Evolutionary conservation across 1,139 yeast genomes (phyloP).

Genomic region (Wickerhamiella infanticola): DNA sequence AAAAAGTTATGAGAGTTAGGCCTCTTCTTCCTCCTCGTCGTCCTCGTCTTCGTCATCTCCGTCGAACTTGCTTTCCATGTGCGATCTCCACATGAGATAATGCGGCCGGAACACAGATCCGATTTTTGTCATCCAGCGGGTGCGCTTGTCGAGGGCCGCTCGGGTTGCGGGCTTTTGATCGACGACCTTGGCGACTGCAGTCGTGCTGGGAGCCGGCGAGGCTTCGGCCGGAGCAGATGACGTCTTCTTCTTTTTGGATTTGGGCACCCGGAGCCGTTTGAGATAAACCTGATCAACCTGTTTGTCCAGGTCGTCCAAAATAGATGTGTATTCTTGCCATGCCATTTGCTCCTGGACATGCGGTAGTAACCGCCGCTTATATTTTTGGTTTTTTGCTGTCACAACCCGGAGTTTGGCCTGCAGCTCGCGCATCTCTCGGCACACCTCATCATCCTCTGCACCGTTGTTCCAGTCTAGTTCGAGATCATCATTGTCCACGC

Average conservation of each 20-base stretch:
- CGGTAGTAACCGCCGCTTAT: constrained; percentile 54
- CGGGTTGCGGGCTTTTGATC: constrained; percentile 51
- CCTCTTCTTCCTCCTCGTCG: constrained; percentile 30
- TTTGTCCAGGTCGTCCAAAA: constrained; percentile 83
- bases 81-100: constrained; percentile 61
- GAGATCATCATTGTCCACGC: constrained; percentile 10
- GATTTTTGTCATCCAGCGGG: constrained; percentile 76
- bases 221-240: constrained; percentile 2
- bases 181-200: constrained; percentile 1
- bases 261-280: constrained; percentile 70
- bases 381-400: constrained; percentile 45
- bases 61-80: constrained; percentile 42
- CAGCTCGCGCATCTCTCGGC: constrained; percentile 61
- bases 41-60: constrained; percentile 39
- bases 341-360: constrained; percentile 82
- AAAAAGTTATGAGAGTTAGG: constrained; percentile 2
- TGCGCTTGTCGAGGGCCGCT: constrained; percentile 69
- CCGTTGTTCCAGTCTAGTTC: constrained; percentile 68
- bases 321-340: constrained; percentile 84
- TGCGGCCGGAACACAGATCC: constrained; percentile 63
- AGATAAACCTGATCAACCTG: constrained; percentile 92
- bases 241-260: constrained; percentile 50
- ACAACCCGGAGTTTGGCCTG: constrained; percentile 56
- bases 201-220: constrained; percentile 7
- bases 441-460: constrained; percentile 87